phyloP scores from a whole-genome alignment of 2,329 filamentous ascomycete genomes.

The Alternaria alternata region DNA sequence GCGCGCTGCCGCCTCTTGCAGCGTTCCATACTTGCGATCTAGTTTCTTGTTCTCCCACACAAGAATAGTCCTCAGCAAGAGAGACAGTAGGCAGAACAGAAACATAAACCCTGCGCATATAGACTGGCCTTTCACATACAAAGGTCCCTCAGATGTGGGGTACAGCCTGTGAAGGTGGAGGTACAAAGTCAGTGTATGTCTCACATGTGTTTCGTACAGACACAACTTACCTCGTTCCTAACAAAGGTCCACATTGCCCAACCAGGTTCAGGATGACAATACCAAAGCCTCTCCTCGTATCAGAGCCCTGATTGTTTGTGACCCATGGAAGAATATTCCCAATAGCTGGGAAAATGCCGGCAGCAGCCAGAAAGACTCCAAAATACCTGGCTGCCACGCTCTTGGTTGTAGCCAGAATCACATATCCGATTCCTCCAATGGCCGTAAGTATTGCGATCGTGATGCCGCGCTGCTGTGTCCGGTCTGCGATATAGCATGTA shows the following conservation, averaged over 20 bases:
- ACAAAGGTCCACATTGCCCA: conserved; percentile 59
- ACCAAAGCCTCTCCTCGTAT: conserved; percentile 70
- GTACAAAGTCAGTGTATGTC: no score
- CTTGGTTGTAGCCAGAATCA: conserved; percentile 67
- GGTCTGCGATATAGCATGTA: conserved; percentile 72
- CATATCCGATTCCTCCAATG: conserved; percentile 68
- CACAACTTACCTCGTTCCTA: conserved; percentile 33
- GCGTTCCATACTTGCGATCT: conserved; percentile 41
- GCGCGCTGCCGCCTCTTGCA: conserved; percentile 25
- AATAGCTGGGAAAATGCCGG: conserved; percentile 72
- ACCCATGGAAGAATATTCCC: conserved; percentile 76
- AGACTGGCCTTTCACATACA: conserved; percentile 46
- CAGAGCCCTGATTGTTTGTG: conserved; percentile 72
- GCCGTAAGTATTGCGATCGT: conserved; percentile 65
- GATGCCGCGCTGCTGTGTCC: conserved; percentile 68
- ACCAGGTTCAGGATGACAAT: conserved; percentile 74
- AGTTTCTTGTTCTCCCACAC: conserved; percentile 50
- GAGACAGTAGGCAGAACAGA: conserved; percentile 43
- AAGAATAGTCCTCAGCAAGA: conserved; percentile 42
- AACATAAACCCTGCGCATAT: conserved; percentile 52
- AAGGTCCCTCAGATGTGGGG: conserved; percentile 41
- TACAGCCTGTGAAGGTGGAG: conserved; percentile 32
- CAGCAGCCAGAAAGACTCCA: conserved; percentile 64
- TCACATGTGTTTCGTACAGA: no score
- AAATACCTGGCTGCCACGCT: conserved; percentile 61